Evolutionary conservation across 2,329 filamentous ascomycete species (phyloP).

Genomic region (Botryotinia globosa): DNA sequence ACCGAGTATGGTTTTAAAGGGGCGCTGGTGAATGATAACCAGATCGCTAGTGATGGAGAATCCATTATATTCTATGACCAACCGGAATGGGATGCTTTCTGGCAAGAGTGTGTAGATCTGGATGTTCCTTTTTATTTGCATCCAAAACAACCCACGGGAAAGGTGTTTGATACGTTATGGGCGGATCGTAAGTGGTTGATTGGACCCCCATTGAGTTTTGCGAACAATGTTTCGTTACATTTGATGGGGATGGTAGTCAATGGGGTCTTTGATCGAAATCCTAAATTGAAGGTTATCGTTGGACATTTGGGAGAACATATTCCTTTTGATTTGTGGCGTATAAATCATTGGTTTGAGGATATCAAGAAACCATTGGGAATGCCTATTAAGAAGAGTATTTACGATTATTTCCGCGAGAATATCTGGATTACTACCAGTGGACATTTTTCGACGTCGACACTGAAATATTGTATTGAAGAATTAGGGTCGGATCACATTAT

Average conservation of each 20-base stretch:
- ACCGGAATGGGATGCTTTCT: constrained; percentile 60
- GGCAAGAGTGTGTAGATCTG: constrained; percentile 55
- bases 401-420: constrained; percentile 54
- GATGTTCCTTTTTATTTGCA: constrained; percentile 65
- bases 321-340: constrained; percentile 50
- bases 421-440: constrained; percentile 57
- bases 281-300: constrained; percentile 46
- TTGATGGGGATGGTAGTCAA: constrained; percentile 51
- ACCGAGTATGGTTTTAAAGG: constrained; percentile 60
- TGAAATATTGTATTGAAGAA: constrained; percentile 50
- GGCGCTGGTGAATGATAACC: constrained; percentile 60
- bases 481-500: constrained; percentile 50
- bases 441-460: constrained; percentile 52
- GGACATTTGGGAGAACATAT: constrained; percentile 51
- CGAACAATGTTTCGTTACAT: constrained; percentile 58
- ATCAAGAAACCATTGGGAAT: constrained; percentile 44
- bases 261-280: constrained; percentile 50
- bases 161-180: constrained; percentile 56
- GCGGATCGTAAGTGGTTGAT: constrained; percentile 57
- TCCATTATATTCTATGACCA: constrained; percentile 64
- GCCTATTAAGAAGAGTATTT: constrained; percentile 45
- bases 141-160: constrained; percentile 54
- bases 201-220: constrained; percentile 57
- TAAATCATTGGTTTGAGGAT: constrained; percentile 56
- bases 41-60: constrained; percentile 59